Base-by-base conservation (phyloP, 306 rosid species). In the Trifolium fragiferum region DNA sequence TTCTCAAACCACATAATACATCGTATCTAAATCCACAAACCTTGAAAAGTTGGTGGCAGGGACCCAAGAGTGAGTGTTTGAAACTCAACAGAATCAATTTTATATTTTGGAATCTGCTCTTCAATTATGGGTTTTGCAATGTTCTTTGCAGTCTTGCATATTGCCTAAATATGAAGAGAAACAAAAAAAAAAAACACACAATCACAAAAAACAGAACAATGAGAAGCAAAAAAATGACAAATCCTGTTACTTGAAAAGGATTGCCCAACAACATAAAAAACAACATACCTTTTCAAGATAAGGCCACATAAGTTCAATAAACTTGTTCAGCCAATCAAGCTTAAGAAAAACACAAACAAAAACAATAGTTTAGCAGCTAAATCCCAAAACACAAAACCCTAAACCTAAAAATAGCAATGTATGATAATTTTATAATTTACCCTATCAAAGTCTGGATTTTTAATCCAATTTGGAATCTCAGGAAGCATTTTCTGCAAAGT, bases 41-140 rank as follows among this genome's bases (percentile, higher is more conserved):
- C 98, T 85, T 93, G 98, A 83, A 93, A 93, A 81, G 98, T 93
- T 44, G 96, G 98, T 18, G 97, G 98, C 62, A 93, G 85, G 64
- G 87, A 81, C 64, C 98, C 98, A 61, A 93, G 75, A 18, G 98
- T 89, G 60, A 93, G 82, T 14, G 70, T 71, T 78, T 89, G 92
- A 85, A 93, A 93, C 43, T 90, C 96, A 61, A 93, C 90, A 7
- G 96, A 85, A 15, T 93, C 96, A 6, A 93, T 85, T 78, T 93
- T 93, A 79, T 88, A 93, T 33, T 86, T 89, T 0, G 96, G 97
- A 76, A 89, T 93, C 84, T 93, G 87, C 87, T 91, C 90, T 30
- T 90, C 92, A 77, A 93, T 91, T 37, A 93, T 91, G 68, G 98
- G 96, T 77, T 86, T 85, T 4, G 87, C 96, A 80, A 91, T 88